Base-by-base conservation (phyloP, 2,329 filamentous ascomycete genomes). In the Phaeosphaeriaceae sp. region DNA sequence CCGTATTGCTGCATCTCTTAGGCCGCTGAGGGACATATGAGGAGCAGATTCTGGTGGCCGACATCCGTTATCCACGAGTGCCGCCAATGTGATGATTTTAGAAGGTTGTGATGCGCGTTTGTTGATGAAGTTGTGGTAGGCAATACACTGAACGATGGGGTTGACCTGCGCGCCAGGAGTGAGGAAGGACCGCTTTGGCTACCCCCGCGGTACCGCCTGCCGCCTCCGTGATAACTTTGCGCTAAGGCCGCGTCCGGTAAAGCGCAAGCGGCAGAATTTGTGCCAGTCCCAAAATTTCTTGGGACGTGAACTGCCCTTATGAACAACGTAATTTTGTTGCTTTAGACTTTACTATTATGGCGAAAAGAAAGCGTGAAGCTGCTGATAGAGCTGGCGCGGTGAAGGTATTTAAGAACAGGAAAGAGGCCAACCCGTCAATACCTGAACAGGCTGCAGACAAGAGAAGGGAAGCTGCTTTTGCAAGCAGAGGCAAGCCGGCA, bases 21-120 rank as follows among this genome's bases (percentile, higher is more conserved):
- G 64, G 60, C 68, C 69, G 69, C 76, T 73, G 69, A 77, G 67
- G 70, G 76, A 79, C 77, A 80, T 80, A 74, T 74, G 75, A 76
- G 63, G 58, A 62, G 64, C 58, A 63, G 64, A 61, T 52, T 64
- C 58, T 68, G 59, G 64, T 62, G 71, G 72, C 70, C 75, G 69
- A 76, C 76, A 79, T 79, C 77, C 74, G 77, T 77, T 73, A 72
- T 75, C 72, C 72, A 73, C 70, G 65, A 70, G 67, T 67, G 71
- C 61, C 67, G 71, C 70, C 71, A 70, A 67, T 59, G 62, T 73
- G 71, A 70, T 69, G 68, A 60, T 66, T 71, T 72, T 58, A 54
- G 43, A 55, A 54, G 48, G 47, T 62, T 61, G 48, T 54, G 47
- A 56, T 50, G 55, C 58, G 61, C 60, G 59, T 58, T 57, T 47